These are phyloP conservation scores for Wolfiporia cocos DNA, from an alignment of 1,284 basidiomycete genomes.

Conservation along the genomic window DNA sequence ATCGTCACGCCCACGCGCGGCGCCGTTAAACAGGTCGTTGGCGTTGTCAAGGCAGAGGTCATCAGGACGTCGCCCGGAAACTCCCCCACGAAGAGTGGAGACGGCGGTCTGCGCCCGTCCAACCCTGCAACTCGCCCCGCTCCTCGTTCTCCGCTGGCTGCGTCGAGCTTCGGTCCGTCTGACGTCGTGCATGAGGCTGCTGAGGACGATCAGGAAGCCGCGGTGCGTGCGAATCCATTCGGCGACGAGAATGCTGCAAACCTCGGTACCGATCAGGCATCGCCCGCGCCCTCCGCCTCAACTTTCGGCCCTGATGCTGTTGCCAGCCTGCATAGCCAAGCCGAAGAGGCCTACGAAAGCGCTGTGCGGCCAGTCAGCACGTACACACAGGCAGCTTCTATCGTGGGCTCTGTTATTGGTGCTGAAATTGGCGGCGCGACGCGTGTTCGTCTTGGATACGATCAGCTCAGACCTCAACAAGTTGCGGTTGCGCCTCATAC, in stretches of 20 bases:
- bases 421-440: slow-evolving; percentile 58
- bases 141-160: slow-evolving; percentile 60
- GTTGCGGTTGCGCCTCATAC: slow-evolving; percentile 17
- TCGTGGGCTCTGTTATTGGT: slow-evolving; percentile 45
- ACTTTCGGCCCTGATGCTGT: slow-evolving; percentile 30
- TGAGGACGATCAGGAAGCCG: slow-evolving; percentile 31
- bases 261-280: slow-evolving; percentile 21
- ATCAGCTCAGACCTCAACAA: slow-evolving; percentile 16
- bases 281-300: slow-evolving; percentile 33
- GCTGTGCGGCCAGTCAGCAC: slow-evolving; percentile 48
- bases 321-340: not conserved
- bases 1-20: slow-evolving; percentile 67
- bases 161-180: slow-evolving; percentile 65
- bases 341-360: slow-evolving; percentile 9
- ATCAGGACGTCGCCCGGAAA: slow-evolving; percentile 50
- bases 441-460: slow-evolving; percentile 54
- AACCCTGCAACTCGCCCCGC: slow-evolving; percentile 31
- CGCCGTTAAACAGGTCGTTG: slow-evolving; percentile 55
- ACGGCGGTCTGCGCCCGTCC: slow-evolving; percentile 33
- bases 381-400: slow-evolving; percentile 55
- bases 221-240: slow-evolving; percentile 52
- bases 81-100: slow-evolving; percentile 27
- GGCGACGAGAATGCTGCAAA: slow-evolving; percentile 47
- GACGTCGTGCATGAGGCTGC: slow-evolving; percentile 53
- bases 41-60: slow-evolving; percentile 72